These are phyloP conservation scores for Hortiboletus campestris DNA, from an alignment of 768 basidiomycete species.

Conservation along the genomic window DNA sequence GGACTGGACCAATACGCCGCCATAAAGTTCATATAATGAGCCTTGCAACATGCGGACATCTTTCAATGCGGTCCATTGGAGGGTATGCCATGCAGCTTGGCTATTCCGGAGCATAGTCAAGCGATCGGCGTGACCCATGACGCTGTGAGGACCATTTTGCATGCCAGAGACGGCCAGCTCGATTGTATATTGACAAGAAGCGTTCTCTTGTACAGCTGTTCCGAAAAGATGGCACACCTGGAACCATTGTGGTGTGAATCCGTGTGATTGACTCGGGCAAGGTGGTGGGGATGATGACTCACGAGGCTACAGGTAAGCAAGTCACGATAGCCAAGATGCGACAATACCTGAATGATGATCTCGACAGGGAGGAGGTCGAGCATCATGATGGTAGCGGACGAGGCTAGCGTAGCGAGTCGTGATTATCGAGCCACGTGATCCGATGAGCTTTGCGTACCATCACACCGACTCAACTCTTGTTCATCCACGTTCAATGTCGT, in stretches of 20 bases:
- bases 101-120: conserved; percentile 39
- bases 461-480: neutral
- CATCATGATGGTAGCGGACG: conserved; percentile 1
- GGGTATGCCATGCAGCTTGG: conserved; percentile 39
- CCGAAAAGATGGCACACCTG: conserved; percentile 38
- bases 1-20: conserved; percentile 52
- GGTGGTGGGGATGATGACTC: neutral
- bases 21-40: conserved; percentile 56
- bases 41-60: conserved; percentile 42
- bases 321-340: conserved; percentile 20
- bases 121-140: conserved; percentile 31
- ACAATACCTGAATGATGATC: conserved; percentile 23
- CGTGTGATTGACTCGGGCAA: neutral
- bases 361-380: conserved; percentile 24
- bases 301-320: conserved; percentile 31
- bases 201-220: conserved; percentile 26
- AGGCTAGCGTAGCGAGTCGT: neutral
- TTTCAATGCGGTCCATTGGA: conserved; percentile 34
- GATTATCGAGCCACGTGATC: conserved; percentile 21
- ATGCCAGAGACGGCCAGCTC: conserved; percentile 46
- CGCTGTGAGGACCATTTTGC: conserved; percentile 36
- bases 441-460: neutral
- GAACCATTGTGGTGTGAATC: neutral
- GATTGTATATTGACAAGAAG: conserved; percentile 40
- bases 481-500: conserved; percentile 28